Base-by-base conservation (phyloP, 2,329 filamentous ascomycete species). In the Fusarium concolor region DNA sequence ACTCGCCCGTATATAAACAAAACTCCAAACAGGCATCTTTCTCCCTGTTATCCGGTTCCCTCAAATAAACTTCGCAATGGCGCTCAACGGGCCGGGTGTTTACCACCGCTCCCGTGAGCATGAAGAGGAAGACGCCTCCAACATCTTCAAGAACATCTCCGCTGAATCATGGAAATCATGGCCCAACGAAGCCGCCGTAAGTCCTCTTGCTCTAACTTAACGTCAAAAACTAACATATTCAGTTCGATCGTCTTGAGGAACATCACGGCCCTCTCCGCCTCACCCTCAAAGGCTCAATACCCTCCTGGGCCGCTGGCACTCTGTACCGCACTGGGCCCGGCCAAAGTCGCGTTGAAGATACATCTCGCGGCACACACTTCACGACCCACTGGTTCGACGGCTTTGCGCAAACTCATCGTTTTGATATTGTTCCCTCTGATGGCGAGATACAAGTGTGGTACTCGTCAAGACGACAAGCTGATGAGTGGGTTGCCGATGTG, bases 341-440 rank as follows among this genome's bases (percentile, higher is more conserved):
- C 2, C 84, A 86, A 28, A 87, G 86, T 75, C 85, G 85, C 37
- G 79, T 93, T 5, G 82, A 89, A n/a, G 76, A 80, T 42, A 88
- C 87, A 1, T 78, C 86, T 4, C 82, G 83, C 5, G 87, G 88
- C n/a, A 86, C 83, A 0, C 89, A 89, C 72, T 81, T 83, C 31
- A 82, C 90, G 14, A 86, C 84, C 2, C 92, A 96, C 76, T 96
- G 92, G 92, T 96, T 96, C 70, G 93, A 96, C 75, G 91, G 91
- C 8, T 88, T 93, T 60, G 86, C 88, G 5, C 87, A 92, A 56
- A 83, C 88, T 2, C 91, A 95, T 78, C 88, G 87, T 28, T 95
- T 95, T 75, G 85, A 92, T 58, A 90, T 95, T 31, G 72, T 87
- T 5, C 75, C 84, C 0, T 65, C 82, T 0, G 71, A 74, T 3